Base-by-base conservation (phyloP, 768 basidiomycete species). In the Ephemerocybe angulata region DNA sequence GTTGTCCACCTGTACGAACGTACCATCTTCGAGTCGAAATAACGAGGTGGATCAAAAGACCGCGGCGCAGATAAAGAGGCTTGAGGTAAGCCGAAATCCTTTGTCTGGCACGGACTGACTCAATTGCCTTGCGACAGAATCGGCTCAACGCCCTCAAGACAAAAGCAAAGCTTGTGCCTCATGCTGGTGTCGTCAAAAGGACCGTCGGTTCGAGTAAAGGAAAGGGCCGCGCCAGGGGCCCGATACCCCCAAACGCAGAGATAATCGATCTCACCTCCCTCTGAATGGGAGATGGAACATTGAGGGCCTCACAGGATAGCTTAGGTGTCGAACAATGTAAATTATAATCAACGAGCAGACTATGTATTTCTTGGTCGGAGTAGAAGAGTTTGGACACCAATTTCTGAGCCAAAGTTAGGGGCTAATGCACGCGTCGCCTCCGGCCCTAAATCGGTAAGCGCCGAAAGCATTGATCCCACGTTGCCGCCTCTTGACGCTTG, bases 1-100 rank as follows among this genome's bases (percentile, higher is more conserved):
- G 19, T 37, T 35, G 33, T n/a, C 13, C 24, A 60, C 54, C 54
- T 62, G 57, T 63, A 62, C 56, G 15, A 17, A 8, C 25, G 17
- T 25, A 3, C 25, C 46, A 47, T 11, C 46, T 25, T 28, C 15
- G 25, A 3, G 12, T n/a, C 5, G 8, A 24, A 10, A 6, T 21
- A 24, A 46, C 7, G 43, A 50, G n/a, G 17, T 35, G 6, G 48
- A 50, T 28, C 30, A 31, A 24, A 33, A 35, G 30, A 50, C 48
- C 5, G 48, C 48, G 12, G 48, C 48, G 2, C 29, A 50, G 29
- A 50, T 50, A 10, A 28, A n/a, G 24, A 31, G 48, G 29, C 48
- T 50, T 6, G 48, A 50, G 48, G 48, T 50, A 4, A 15, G 48
- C 2, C 19, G 19, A 28, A 28, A 8, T 47, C 46, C 12, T 47